phyloP scores from a whole-genome alignment of 2,329 filamentous ascomycete genomes.

The Orbilia javanica region DNA sequence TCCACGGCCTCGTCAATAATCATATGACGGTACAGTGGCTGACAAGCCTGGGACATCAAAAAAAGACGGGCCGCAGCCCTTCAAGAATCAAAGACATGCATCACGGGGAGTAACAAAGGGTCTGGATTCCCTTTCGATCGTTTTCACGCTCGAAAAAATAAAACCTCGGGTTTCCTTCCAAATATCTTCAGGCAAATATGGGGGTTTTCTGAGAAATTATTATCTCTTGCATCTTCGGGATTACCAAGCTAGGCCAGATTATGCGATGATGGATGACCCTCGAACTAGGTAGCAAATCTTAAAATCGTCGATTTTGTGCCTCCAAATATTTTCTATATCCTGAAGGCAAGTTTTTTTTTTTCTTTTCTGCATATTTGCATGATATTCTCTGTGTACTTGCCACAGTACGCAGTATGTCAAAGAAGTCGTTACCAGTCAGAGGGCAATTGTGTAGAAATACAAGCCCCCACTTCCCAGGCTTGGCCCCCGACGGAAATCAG shows the following conservation, averaged over 20 bases:
- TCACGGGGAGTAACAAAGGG: not conserved
- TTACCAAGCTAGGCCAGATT: constrained; percentile 26
- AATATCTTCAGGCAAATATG: constrained; percentile 25
- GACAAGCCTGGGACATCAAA: constrained; percentile 29
- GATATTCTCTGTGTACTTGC: constrained; percentile 12
- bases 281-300: constrained; percentile 17
- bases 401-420: constrained; percentile 29
- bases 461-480: constrained; percentile 29
- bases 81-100: constrained; percentile 32
- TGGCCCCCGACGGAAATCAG: constrained; percentile 39
- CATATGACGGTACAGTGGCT: constrained; percentile 3
- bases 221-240: constrained; percentile 17
- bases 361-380: constrained; percentile 28
- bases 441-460: constrained; percentile 1
- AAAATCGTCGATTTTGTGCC: not conserved
- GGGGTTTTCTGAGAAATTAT: constrained; percentile 39
- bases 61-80: constrained; percentile 32
- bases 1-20: constrained; percentile 24
- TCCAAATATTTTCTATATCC: constrained; percentile 5
- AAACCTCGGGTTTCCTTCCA: constrained; percentile 25
- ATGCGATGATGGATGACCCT: constrained; percentile 30
- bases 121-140: constrained; percentile 17
- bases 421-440: not conserved
- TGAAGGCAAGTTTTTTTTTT: constrained; percentile 3
- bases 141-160: not conserved